Evolutionary conservation across 495 filamentous ascomycete species (phyloP).

Genomic region (Neurospora sp.): DNA sequence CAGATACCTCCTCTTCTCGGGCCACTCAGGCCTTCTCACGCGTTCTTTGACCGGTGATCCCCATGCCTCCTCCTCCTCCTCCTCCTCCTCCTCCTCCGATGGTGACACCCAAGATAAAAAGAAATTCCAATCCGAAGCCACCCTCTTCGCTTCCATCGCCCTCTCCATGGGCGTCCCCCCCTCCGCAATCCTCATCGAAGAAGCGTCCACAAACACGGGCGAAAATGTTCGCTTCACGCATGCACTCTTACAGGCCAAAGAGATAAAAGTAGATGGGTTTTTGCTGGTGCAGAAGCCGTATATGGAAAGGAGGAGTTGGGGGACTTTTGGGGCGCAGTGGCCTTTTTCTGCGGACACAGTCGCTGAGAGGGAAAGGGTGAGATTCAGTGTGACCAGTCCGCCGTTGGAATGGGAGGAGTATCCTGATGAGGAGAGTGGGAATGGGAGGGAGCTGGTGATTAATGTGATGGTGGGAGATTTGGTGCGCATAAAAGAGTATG

Average conservation of each 20-base stretch:
- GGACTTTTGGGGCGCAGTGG: constrained; percentile 32
- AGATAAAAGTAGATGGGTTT: constrained; percentile 11
- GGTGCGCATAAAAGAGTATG: constrained; percentile 28
- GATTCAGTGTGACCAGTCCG: constrained; percentile 25
- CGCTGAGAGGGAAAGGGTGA: background rate
- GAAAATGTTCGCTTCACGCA: constrained; percentile 32
- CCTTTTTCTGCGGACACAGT: too few relatives aligned
- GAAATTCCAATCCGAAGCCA: constrained; percentile 19
- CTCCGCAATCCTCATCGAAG: constrained; percentile 11
- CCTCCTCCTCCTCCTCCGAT: background rate
- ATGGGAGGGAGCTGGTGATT: constrained; percentile 25
- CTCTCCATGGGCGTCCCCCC: background rate
- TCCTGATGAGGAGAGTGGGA: constrained; percentile 18
- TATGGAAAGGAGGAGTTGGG: constrained; percentile 31
- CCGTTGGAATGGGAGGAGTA: constrained; percentile 23
- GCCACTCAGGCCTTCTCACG: constrained; percentile 24
- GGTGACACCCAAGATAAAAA: background rate
- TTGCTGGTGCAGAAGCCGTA: constrained; percentile 32
- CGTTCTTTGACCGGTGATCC: constrained; percentile 13
- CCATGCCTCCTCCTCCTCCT: background rate
- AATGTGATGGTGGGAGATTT: constrained; percentile 30
- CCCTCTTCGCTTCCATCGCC: constrained; percentile 20
- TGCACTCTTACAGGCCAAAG: constrained; percentile 14
- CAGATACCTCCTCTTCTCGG: constrained; percentile 25
- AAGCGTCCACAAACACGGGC: constrained; percentile 27